A percentile compares a stretch with the other conserved stretches of the same genome.
phyloP scores from a whole-genome alignment of 345 rosid species.

The Aquilaria yunnanensis region DNA sequence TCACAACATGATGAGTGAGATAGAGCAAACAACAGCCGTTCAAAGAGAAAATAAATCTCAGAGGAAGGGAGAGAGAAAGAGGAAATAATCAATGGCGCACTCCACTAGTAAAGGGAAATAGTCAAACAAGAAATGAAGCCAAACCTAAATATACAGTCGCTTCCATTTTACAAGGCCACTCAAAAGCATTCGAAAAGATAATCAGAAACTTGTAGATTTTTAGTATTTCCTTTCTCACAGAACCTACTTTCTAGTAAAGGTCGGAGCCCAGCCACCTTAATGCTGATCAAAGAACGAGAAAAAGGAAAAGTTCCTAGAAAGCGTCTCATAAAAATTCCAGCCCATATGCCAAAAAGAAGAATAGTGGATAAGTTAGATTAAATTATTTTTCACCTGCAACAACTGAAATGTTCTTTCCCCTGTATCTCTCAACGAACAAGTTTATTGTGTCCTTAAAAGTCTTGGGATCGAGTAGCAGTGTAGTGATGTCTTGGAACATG shows the following conservation, averaged over 20 bases:
- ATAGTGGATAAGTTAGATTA: not conserved
- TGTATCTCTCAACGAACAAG: slow-evolving; percentile 88
- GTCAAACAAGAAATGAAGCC: slow-evolving; percentile 45
- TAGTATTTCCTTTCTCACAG: slow-evolving; percentile 17
- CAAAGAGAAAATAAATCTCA: slow-evolving; percentile 15
- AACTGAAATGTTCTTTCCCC: slow-evolving; percentile 77
- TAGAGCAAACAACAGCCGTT: slow-evolving; percentile 14
- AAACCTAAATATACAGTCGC: slow-evolving; percentile 17
- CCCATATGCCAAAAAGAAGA: slow-evolving; percentile 3
- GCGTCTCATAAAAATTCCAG: slow-evolving; percentile 14
- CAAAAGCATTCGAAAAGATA: slow-evolving; percentile 20
- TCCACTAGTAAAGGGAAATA: slow-evolving; percentile 35
- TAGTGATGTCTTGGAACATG: slow-evolving; percentile 96
- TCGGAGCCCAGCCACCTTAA: slow-evolving; percentile 29
- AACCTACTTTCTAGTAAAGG: slow-evolving; percentile 15
- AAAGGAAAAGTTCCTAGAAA: slow-evolving; percentile 13
- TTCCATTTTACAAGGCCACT: slow-evolving; percentile 27
- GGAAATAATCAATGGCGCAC: slow-evolving; percentile 41
- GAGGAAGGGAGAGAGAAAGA: slow-evolving; percentile 9
- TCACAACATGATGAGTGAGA: slow-evolving; percentile 14
- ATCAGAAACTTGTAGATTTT: slow-evolving; percentile 29
- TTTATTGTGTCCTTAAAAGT: slow-evolving; percentile 92
- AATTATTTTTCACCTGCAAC: slow-evolving; percentile 70
- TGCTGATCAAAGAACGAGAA: slow-evolving; percentile 20
- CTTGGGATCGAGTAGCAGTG: slow-evolving; percentile 76